Percentiles rank a stretch among this genome's conserved stretches.
These are phyloP conservation scores for Botryotinia narcissicola DNA, from an alignment of 2,329 filamentous ascomycete genomes.

Conservation along the genomic window DNA sequence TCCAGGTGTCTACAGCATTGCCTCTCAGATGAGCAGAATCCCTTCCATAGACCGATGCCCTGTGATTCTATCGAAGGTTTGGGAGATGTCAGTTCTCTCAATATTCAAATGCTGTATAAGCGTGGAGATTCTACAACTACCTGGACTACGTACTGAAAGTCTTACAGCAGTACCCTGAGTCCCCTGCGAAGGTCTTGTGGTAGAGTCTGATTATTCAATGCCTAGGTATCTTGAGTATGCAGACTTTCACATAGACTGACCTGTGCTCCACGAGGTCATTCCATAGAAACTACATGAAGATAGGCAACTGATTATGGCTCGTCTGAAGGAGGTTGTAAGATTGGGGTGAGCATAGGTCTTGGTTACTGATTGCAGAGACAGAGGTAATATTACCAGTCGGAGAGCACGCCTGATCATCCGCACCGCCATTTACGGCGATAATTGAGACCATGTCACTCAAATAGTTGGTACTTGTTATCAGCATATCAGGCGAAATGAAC, in stretches of 20 bases:
- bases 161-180: neutral
- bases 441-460: neutral
- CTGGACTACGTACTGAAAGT: neutral
- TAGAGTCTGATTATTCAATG: neutral
- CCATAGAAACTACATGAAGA: neutral
- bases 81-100: neutral
- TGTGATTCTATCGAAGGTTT: neutral
- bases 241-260: slow-evolving; percentile 2
- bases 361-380: slow-evolving; percentile 10
- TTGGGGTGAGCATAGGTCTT: neutral
- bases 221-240: slow-evolving; percentile 5
- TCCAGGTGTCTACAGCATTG: neutral
- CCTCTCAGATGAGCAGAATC: neutral
- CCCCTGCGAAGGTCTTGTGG: neutral
- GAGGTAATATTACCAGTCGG: neutral
- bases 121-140: neutral
- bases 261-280: neutral
- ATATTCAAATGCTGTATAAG: neutral
- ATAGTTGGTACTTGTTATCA: neutral
- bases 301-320: neutral
- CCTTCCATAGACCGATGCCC: neutral
- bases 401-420: neutral
- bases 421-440: neutral
- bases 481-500: neutral
- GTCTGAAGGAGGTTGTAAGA: neutral